Evolutionary conservation across 352 stramenopile species (phyloP), one percentile per base, ranked within the genome.

Genomic region (Globisporangium recalcitrans): DNA sequence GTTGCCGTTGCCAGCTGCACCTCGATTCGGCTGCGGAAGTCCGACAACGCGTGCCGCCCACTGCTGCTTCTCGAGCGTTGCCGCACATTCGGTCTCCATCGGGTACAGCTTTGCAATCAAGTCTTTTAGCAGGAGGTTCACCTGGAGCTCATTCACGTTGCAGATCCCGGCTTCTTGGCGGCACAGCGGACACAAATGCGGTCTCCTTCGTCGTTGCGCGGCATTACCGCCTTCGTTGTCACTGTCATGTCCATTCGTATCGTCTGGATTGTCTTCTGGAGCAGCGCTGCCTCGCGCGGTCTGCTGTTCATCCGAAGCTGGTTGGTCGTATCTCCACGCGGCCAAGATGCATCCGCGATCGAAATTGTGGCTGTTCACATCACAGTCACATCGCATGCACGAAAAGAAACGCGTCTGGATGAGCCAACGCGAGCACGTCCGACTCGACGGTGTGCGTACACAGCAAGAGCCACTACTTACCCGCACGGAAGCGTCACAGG

Each of bases 321-420:
- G 32, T 19, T 55, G 47, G 29, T 82, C 70, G 49, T 85, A 75
- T 4, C 67, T 58, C 82, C 82, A 92, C 5, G 82, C 82, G 0
- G 70, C 80, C 24, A 92, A 58, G 27, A 92, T 83, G 61, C 83
- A 92, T 7, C 83, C 83, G 9, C 83, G 81, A 61, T 92, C 83
- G 59, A 91, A 92, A 69, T 92, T 92, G 68, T 92, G 83, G n/a
- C 83, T 92, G 32, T 24, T 11, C n/a, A 40, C 40, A 54, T 54
- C 13, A 42, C 38, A 40, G 5, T 31, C 27, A 31, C 26, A 40
- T 46, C 38, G 6, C 19, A 36, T 32, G 19, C 26, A 19, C 21
- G 16, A 46, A 46, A 21, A 44, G 14, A 44, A 46, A 46, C 8
- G 6, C 6, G 7, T 46, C 16, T 8, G 0, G 9, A 21, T 46